phyloP scores from a whole-genome alignment of 164 flowering plant genomes.

The Kalanchoe fedtschenkoi region DNA sequence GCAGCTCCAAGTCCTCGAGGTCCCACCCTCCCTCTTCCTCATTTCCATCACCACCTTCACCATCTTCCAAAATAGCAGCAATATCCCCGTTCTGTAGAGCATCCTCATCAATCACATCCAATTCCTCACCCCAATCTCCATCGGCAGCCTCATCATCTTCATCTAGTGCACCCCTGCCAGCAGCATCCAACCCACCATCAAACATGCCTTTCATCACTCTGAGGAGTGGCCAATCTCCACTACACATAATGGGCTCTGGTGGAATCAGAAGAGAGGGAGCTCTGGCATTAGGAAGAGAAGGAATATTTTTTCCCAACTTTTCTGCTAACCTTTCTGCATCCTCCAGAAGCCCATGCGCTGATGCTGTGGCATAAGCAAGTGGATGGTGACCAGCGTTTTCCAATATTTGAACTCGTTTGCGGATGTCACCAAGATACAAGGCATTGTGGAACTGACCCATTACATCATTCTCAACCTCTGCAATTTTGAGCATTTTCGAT shows the following conservation, averaged over 20 bases:
- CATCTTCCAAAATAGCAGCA: constrained; percentile 36
- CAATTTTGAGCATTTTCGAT: constrained; percentile 84
- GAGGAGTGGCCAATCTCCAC: constrained; percentile 69
- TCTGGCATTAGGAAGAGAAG: constrained; percentile 42
- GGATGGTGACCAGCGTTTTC: constrained; percentile 81
- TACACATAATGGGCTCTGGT: constrained; percentile 55
- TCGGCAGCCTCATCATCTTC: constrained; percentile 57
- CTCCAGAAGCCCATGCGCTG: constrained; percentile 66
- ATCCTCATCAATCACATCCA: constrained; percentile 59
- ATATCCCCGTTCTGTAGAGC: constrained; percentile 53
- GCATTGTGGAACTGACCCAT: constrained; percentile 96
- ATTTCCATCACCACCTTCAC: constrained; percentile 45
- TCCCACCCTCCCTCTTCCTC: constrained; percentile 77
- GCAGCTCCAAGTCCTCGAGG: constrained; percentile 58
- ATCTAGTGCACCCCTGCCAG: constrained; percentile 32
- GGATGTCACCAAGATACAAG: constrained; percentile 70
- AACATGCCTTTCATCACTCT: constrained; percentile 80
- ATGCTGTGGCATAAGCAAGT: constrained; percentile 78
- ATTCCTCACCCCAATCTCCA: constrained; percentile 76
- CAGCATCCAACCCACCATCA: constrained; percentile 63
- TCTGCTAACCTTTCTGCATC: constrained; percentile 52
- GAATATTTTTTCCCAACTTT: constrained; percentile 61
- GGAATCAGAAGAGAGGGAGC: constrained; percentile 63
- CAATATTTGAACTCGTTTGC: constrained; percentile 73
- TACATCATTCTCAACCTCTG: constrained; percentile 78